phyloP scores from a whole-genome alignment of 2,329 filamentous ascomycete genomes.

The Arthrobotrys megalospora region DNA sequence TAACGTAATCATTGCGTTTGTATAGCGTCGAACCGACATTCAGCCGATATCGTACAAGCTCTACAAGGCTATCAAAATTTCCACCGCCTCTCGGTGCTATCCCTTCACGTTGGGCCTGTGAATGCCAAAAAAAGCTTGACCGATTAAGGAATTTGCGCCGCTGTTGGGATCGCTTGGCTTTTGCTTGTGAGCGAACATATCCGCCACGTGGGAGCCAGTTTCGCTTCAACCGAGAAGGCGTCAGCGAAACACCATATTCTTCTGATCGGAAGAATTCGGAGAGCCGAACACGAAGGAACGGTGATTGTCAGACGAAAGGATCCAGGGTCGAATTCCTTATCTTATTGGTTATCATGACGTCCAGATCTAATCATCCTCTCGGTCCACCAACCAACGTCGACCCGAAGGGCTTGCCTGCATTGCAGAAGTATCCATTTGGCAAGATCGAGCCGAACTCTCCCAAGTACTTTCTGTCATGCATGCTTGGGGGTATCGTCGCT shows the following conservation, averaged over 20 bases:
- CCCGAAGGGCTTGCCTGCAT: conserved; percentile 30
- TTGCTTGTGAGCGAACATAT: conserved; percentile 23
- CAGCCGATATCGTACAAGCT: conserved; percentile 13
- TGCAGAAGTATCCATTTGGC: conserved; percentile 50
- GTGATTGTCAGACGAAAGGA: not conserved
- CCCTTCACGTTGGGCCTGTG: not conserved
- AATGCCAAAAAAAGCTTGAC: not conserved
- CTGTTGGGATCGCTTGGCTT: conserved; percentile 16
- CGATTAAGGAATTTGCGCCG: conserved; percentile 4
- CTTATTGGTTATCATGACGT: conserved; percentile 37
- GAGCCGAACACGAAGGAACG: not conserved
- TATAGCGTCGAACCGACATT: conserved; percentile 6
- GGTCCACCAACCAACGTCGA: conserved; percentile 42
- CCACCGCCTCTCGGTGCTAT: not conserved
- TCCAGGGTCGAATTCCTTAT: not conserved
- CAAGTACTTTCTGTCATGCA: conserved; percentile 89
- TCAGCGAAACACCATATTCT: not conserved
- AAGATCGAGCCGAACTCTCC: conserved; percentile 83
- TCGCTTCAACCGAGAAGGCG: conserved; percentile 23
- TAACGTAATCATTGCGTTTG: not conserved
- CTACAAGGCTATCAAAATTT: not conserved
- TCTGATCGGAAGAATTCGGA: conserved; percentile 31
- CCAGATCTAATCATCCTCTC: conserved; percentile 35
- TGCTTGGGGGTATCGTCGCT: conserved; percentile 75
- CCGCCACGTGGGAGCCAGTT: conserved; percentile 11